Percentiles rank a stretch among this genome's conserved stretches.
Conservation (phyloP, 2,329 filamentous ascomycete genomes). For the Nemania diffusa region DNA sequence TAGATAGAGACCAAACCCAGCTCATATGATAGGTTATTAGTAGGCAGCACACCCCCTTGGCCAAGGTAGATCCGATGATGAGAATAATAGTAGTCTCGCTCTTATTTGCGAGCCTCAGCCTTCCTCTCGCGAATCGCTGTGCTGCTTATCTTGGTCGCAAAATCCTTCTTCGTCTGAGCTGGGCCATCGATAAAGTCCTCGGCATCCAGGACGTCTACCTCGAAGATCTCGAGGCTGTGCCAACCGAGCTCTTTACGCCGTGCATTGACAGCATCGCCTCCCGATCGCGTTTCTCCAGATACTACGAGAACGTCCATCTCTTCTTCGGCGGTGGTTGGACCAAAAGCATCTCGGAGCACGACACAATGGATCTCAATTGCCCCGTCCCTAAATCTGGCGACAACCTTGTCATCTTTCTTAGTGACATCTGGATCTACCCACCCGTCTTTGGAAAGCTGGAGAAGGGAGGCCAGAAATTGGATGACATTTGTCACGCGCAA, state of each 20-base stretch:
- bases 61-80: background rate
- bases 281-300: conserved; percentile 86
- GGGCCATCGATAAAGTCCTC: conserved; percentile 61
- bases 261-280: conserved; percentile 87
- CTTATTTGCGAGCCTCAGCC: conserved; percentile 39
- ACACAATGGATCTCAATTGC: conserved; percentile 78
- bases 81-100: background rate
- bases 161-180: conserved; percentile 67
- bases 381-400: conserved; percentile 68
- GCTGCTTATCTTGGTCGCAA: conserved; percentile 89
- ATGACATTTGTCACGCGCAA: conserved; percentile 75
- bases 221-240: conserved; percentile 80
- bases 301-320: conserved; percentile 83
- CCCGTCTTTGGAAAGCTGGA: conserved; percentile 55
- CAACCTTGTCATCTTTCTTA: conserved; percentile 57
- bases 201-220: conserved; percentile 87
- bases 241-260: conserved; percentile 80
- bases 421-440: conserved; percentile 55
- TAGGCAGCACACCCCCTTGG: conserved; percentile 1
- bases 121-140: conserved; percentile 76
- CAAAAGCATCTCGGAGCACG: conserved; percentile 87
- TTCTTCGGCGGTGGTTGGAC: conserved; percentile 87
- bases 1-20: conserved; percentile 65
- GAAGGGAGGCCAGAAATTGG: conserved; percentile 76
- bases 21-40: conserved; percentile 41